Evolutionary conservation across 208 protist species (phyloP).

Genomic region (Tritrichomonas foetus): DNA sequence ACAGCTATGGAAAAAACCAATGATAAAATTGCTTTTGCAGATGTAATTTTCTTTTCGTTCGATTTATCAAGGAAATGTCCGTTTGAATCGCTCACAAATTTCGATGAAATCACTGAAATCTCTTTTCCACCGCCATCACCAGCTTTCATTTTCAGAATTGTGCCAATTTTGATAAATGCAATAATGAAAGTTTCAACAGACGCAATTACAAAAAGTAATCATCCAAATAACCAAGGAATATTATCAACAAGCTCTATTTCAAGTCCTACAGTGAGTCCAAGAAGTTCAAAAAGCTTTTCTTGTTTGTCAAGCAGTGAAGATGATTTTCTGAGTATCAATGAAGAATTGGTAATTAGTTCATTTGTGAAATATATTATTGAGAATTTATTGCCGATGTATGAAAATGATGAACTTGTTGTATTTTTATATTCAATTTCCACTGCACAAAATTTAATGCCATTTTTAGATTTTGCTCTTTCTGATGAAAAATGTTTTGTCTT

Average conservation of each 20-base stretch:
- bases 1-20: neutral
- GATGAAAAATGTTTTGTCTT: neutral
- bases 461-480: neutral
- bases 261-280: neutral
- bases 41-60: neutral
- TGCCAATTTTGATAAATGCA: neutral
- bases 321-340: neutral
- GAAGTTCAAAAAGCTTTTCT: too few relatives aligned
- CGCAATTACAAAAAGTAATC: neutral
- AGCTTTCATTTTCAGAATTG: neutral
- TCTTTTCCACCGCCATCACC: slow-evolving; percentile 9
- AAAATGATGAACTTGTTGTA: neutral
- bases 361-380: neutral
- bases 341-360: neutral
- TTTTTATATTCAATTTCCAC: neutral
- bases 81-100: neutral
- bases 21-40: neutral
- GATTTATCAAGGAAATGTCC: neutral
- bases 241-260: neutral
- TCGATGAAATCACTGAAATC: neutral
- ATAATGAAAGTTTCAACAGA: neutral
- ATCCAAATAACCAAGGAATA: neutral
- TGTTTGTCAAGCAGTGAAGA: too few relatives aligned
- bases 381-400: neutral
- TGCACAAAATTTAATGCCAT: neutral